Conservation (phyloP, 2,329 filamentous ascomycete species). For the Cytospora schulzeri region DNA sequence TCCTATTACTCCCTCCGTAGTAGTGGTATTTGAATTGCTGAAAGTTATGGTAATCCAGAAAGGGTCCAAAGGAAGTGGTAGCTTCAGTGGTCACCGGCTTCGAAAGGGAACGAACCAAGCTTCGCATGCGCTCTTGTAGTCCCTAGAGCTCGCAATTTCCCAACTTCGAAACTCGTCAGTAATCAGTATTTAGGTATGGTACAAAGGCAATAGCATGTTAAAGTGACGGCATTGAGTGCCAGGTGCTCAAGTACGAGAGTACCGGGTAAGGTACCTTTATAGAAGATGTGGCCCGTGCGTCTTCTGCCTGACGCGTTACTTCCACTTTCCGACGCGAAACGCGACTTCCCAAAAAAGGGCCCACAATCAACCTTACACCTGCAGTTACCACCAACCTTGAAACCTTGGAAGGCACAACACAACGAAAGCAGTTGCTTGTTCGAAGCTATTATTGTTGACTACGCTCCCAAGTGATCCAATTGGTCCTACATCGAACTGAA, state of each 20-base stretch:
- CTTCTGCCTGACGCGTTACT: slow-evolving; percentile 13
- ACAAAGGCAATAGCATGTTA: too few relatives aligned
- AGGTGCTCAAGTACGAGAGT: neutral
- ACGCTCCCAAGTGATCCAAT: neutral
- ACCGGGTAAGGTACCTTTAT: neutral
- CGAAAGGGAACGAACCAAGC: too few relatives aligned
- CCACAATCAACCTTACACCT: slow-evolving; percentile 10
- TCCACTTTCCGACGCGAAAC: slow-evolving; percentile 21
- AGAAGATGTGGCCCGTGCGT: neutral
- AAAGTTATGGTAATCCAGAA: too few relatives aligned
- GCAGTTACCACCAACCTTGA: slow-evolving; percentile 4
- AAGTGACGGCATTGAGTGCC: too few relatives aligned
- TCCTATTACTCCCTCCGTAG: too few relatives aligned
- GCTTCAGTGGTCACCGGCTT: too few relatives aligned
- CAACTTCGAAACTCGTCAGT: too few relatives aligned
- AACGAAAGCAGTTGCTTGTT: neutral
- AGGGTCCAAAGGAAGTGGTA: too few relatives aligned
- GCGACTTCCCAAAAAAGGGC: slow-evolving; percentile 19
- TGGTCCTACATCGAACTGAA: neutral
- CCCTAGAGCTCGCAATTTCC: too few relatives aligned
- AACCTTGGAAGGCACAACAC: slow-evolving; percentile 15
- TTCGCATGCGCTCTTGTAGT: too few relatives aligned
- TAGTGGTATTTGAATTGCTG: too few relatives aligned
- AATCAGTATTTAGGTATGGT: too few relatives aligned
- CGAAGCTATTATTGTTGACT: neutral